Percentiles rank a stretch among this genome's conserved stretches.
Conservation (phyloP, 352 stramenopile genomes). For the Phytopythium aichiense region DNA sequence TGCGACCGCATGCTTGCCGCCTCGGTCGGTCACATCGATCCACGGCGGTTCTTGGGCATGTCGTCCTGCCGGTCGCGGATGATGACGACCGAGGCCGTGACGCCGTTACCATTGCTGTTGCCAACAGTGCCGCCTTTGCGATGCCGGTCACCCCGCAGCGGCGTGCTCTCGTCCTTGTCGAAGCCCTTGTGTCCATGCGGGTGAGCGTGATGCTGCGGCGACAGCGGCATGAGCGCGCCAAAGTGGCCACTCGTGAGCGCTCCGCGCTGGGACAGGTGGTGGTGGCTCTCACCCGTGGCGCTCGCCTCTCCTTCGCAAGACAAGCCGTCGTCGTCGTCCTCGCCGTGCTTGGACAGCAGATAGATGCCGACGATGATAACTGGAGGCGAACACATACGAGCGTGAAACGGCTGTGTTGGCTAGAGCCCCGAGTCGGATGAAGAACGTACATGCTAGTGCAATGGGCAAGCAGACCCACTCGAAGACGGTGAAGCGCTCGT, state of each 20-base stretch:
- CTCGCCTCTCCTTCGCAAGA: slow-evolving; percentile 11
- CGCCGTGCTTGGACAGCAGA: slow-evolving; percentile 69
- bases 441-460: slow-evolving; percentile 58
- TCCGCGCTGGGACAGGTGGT: slow-evolving; percentile 31
- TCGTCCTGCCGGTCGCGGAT: slow-evolving; percentile 5
- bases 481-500: slow-evolving; percentile 67
- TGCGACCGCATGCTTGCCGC: neutral
- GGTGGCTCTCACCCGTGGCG: slow-evolving; percentile 22
- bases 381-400: slow-evolving; percentile 11
- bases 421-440: neutral
- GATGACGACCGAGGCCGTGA: neutral
- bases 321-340: slow-evolving; percentile 47
- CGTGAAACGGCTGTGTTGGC: no score
- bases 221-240: slow-evolving; percentile 77
- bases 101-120: slow-evolving; percentile 1
- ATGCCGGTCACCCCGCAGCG: slow-evolving; percentile 18
- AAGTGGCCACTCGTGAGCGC: slow-evolving; percentile 66
- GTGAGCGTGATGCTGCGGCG: slow-evolving; percentile 44
- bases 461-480: slow-evolving; percentile 82
- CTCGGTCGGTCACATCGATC: slow-evolving; percentile 2
- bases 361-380: slow-evolving; percentile 87
- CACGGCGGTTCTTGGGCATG: slow-evolving; percentile 4
- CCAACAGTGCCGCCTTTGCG: neutral
- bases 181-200: slow-evolving; percentile 41
- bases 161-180: slow-evolving; percentile 44